Base-by-base conservation (phyloP, 2,329 filamentous ascomycete species). In the Talaromyces sp. region DNA sequence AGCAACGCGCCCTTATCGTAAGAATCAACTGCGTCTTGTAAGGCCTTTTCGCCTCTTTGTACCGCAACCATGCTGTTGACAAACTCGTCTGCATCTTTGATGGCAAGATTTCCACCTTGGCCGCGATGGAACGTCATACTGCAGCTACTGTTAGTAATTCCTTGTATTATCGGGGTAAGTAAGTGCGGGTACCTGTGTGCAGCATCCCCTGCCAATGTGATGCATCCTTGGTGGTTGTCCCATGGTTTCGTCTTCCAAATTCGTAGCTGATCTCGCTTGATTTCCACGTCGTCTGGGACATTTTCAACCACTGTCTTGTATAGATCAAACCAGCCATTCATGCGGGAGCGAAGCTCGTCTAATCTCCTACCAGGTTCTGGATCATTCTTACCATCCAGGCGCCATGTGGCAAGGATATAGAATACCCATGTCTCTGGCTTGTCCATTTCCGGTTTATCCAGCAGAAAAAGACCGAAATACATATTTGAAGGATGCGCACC, bases 111-210 rank as follows among this genome's bases (percentile, higher is more conserved):
- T 8, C 58, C 58, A 17, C 58, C 58, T 35, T 60, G 53, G 26
- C 58, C 58, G 10, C 58, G 58, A n/a, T 56, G 58, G 11, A 60
- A 60, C 8, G 54, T 60, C 53, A 56, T 60, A 53, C 53, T 60
- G n/a, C n/a, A 6, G 14, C 9, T 17, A 1, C 11, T 29, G 49
- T 52, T 52, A 52, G 49, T 29, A 10, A 19, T 19, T 19, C 24
- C 19, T 13, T 24, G n/a, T n/a, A 1, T 17, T 24, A 1, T 13
- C 26, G 7, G 4, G 3, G 3, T 24, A n/a, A 24, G n/a, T 10
- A 17, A 13, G 43, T 5, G 5, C 11, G 5, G 10, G 19, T 24
- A 60, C 58, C 53, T 53, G 29, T 60, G 53, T 17, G 58, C 54
- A 35, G 58, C 46, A 46, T 60, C 58, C n/a, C 58, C 58, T n/a